Evolutionary conservation across 192 early-diverging fungal genomes (phyloP).

Genomic region (Linnemannia zychae): DNA sequence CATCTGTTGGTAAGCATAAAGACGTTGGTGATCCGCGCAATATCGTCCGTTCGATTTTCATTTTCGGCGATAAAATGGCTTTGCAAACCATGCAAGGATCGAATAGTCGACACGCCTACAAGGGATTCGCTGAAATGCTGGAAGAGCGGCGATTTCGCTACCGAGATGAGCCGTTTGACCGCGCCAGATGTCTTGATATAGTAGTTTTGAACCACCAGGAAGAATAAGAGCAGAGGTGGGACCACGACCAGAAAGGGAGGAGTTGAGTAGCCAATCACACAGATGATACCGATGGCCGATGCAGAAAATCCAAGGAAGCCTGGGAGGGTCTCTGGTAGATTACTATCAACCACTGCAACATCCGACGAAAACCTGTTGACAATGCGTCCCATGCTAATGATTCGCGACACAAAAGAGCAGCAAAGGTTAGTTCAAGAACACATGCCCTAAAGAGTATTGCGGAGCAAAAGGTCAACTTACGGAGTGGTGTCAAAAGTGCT

Average conservation of each 20-base stretch:
- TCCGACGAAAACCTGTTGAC: slow-evolving; percentile 91
- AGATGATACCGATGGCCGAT: slow-evolving; percentile 63
- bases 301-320: slow-evolving; percentile 64
- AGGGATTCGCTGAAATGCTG: slow-evolving; percentile 87
- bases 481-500: slow-evolving; percentile 93
- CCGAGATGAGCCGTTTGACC: slow-evolving; percentile 82
- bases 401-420: not conserved
- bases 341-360: slow-evolving; percentile 81
- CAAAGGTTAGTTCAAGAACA: not conserved
- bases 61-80: slow-evolving; percentile 71
- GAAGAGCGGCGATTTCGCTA: slow-evolving; percentile 80
- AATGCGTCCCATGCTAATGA: slow-evolving; percentile 55
- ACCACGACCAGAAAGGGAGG: slow-evolving; percentile 33
- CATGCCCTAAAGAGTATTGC: too few species aligned
- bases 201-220: slow-evolving; percentile 68
- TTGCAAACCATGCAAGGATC: slow-evolving; percentile 74
- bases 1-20: slow-evolving; percentile 80
- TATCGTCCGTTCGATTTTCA: slow-evolving; percentile 19
- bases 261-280: slow-evolving; percentile 68
- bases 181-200: slow-evolving; percentile 83
- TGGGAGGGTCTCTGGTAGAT: slow-evolving; percentile 60
- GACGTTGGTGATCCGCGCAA: slow-evolving; percentile 10
- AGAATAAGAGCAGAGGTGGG: slow-evolving; percentile 55
- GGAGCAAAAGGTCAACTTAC: slow-evolving; percentile 58
- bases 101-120: slow-evolving; percentile 81